Conservation (phyloP, 768 basidiomycete genomes). For the Leucogyrophana mollusca region DNA sequence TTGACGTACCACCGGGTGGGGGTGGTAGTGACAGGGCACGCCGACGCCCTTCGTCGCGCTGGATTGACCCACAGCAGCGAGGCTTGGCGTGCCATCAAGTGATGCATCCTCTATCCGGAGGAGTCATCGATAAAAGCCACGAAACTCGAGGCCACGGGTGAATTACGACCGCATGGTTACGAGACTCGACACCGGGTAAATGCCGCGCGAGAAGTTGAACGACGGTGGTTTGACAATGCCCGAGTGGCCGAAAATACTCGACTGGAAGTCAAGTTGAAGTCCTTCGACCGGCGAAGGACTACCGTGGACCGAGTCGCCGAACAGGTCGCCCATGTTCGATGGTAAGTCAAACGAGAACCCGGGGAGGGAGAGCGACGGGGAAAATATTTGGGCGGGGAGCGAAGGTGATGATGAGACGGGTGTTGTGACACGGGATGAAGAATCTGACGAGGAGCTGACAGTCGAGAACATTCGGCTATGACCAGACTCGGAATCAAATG, state of each 20-base stretch:
- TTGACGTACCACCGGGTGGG: not conserved
- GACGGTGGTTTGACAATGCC: not conserved
- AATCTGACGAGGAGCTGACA: not conserved
- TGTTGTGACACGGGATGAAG: not conserved
- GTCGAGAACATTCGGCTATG: constrained; percentile 2
- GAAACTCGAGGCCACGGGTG: not conserved
- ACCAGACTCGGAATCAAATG: not conserved
- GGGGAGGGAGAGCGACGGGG: not conserved
- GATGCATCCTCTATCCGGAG: not conserved
- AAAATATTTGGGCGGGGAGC: not conserved
- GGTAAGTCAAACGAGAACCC: constrained; percentile 1
- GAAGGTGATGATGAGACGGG: constrained; percentile 1
- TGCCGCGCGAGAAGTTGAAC: not conserved
- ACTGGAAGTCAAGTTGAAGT: constrained; percentile 5
- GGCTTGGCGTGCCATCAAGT: constrained; percentile 4
- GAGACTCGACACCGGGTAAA: not conserved
- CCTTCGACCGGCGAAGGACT: constrained; percentile 1
- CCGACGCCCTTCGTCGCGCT: constrained; percentile 1
- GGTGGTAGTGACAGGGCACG: not conserved
- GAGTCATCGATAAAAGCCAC: not conserved
- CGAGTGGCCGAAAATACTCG: not conserved
- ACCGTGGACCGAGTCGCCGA: not conserved
- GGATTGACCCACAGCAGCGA: constrained; percentile 5
- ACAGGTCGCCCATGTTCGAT: constrained; percentile 3
- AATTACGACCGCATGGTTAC: not conserved